Percentiles rank a stretch among this genome's conserved stretches.
phyloP scores from a whole-genome alignment of 768 basidiomycete genomes.

The Tulasnella calospora region DNA sequence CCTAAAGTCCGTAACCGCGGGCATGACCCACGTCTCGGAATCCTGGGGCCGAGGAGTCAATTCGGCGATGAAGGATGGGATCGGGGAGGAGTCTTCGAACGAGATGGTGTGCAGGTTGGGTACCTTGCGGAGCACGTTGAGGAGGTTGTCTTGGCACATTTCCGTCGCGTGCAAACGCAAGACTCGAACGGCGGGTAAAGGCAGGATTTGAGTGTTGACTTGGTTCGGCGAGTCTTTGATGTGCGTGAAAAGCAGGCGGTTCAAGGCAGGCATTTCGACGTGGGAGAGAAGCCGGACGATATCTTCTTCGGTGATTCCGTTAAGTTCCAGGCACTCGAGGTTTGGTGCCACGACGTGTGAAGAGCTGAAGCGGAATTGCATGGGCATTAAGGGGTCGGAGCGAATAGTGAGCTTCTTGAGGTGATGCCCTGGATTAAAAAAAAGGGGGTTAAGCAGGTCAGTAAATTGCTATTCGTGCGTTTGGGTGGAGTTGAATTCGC shows the following conservation, averaged over 20 bases:
- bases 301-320: conserved; percentile 22
- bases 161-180: conserved; percentile 24
- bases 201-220: conserved; percentile 14
- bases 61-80: conserved; percentile 23
- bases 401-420: conserved; percentile 17
- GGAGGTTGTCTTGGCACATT: conserved; percentile 26
- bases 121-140: conserved; percentile 18
- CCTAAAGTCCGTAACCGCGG: neutral
- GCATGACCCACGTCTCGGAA: conserved; percentile 4
- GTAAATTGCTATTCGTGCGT: too few species aligned
- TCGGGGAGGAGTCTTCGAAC: conserved; percentile 24
- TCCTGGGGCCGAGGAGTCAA: conserved; percentile 1
- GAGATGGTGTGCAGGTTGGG: conserved; percentile 23
- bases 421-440: neutral
- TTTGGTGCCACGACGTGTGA: neutral
- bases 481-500: too few species aligned
- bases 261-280: conserved; percentile 21
- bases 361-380: conserved; percentile 8
- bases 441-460: neutral
- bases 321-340: conserved; percentile 21
- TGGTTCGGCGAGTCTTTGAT: conserved; percentile 25
- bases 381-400: conserved; percentile 10
- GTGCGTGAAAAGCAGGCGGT: conserved; percentile 21
- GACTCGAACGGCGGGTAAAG: conserved; percentile 9
- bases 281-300: conserved; percentile 19